A percentile compares a stretch with the other conserved stretches of the same genome.
phyloP scores from a whole-genome alignment of 768 basidiomycete genomes.

The Collybia nuda region DNA sequence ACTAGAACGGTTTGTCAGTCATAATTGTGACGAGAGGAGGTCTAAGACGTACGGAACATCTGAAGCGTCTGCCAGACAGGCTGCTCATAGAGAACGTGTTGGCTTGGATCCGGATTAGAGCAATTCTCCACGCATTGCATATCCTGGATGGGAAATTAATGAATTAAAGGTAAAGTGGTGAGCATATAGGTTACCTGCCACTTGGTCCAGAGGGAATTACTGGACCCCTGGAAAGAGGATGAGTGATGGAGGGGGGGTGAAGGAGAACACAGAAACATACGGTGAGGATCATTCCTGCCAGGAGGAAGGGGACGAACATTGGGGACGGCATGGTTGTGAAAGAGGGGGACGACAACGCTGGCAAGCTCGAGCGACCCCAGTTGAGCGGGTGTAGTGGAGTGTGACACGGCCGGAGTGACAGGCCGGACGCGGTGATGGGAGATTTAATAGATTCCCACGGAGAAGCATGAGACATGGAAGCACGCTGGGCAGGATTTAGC shows the following conservation, averaged over 20 bases:
- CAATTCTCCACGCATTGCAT: slow-evolving; percentile 99
- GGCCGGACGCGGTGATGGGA: slow-evolving; percentile 2
- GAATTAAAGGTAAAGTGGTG: neutral
- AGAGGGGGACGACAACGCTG: slow-evolving; percentile 13
- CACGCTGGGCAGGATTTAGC: slow-evolving; percentile 9
- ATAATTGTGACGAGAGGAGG: slow-evolving; percentile 16
- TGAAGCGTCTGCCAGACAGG: slow-evolving; percentile 92
- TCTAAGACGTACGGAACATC: slow-evolving; percentile 72
- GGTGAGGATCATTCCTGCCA: slow-evolving; percentile 91
- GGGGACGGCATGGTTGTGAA: slow-evolving; percentile 59
- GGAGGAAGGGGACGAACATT: slow-evolving; percentile 73
- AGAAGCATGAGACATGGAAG: slow-evolving; percentile 31
- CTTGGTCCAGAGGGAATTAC: slow-evolving; percentile 81
- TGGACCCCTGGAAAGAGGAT: slow-evolving; percentile 54
- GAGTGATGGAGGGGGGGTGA: neutral
- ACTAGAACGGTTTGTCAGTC: slow-evolving; percentile 47
- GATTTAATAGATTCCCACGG: slow-evolving; percentile 24
- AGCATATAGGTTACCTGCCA: slow-evolving; percentile 56
- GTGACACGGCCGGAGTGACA: slow-evolving; percentile 7
- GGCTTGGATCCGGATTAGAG: slow-evolving; percentile 53
- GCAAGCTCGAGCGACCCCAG: slow-evolving; percentile 6
- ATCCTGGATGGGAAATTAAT: slow-evolving; percentile 48
- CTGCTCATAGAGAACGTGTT: slow-evolving; percentile 84
- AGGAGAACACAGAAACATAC: slow-evolving; percentile 34
- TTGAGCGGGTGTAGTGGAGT: neutral